Evolutionary conservation across 2,329 filamentous ascomycete genomes (phyloP).

Genomic region (Aspergillus piperis): DNA sequence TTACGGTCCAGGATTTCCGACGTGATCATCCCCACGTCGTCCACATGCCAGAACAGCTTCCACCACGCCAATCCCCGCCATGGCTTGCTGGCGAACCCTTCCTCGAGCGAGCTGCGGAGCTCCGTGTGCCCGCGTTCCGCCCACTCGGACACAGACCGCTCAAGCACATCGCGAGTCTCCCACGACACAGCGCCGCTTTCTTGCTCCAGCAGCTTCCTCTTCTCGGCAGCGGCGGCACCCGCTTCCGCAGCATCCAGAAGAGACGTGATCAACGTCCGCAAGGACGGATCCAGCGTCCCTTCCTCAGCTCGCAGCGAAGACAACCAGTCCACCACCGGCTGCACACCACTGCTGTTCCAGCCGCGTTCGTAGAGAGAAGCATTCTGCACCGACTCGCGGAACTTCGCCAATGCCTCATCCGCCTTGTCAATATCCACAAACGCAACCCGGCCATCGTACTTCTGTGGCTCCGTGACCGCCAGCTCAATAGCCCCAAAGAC

Average conservation of each 20-base stretch:
- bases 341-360: constrained; percentile 73
- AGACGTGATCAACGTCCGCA: constrained; percentile 68
- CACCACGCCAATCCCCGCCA: constrained; percentile 89
- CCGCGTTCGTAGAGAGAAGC: constrained; percentile 70
- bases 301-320: constrained; percentile 34
- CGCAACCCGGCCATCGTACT: constrained; percentile 37
- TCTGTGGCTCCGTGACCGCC: constrained; percentile 49
- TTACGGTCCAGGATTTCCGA: constrained; percentile 73
- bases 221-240: constrained; percentile 32
- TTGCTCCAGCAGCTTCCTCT: constrained; percentile 31
- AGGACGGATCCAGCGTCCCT: constrained; percentile 62
- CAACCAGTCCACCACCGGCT: constrained; percentile 67
- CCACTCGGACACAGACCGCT: constrained; percentile 67
- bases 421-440: constrained; percentile 67
- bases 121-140: constrained; percentile 79
- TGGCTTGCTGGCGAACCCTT: constrained; percentile 71
- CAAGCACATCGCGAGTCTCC: constrained; percentile 53
- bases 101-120: constrained; percentile 74
- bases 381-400: constrained; percentile 70
- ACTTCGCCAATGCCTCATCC: constrained; percentile 62
- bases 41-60: constrained; percentile 92
- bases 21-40: constrained; percentile 83
- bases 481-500: constrained; percentile 42
- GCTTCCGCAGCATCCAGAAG: constrained; percentile 54
- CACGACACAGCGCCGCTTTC: constrained; percentile 42